A percentile compares a stretch with the other conserved stretches of the same genome.
phyloP scores from a whole-genome alignment of 257 asterid species.

The Salvia hispanica region DNA sequence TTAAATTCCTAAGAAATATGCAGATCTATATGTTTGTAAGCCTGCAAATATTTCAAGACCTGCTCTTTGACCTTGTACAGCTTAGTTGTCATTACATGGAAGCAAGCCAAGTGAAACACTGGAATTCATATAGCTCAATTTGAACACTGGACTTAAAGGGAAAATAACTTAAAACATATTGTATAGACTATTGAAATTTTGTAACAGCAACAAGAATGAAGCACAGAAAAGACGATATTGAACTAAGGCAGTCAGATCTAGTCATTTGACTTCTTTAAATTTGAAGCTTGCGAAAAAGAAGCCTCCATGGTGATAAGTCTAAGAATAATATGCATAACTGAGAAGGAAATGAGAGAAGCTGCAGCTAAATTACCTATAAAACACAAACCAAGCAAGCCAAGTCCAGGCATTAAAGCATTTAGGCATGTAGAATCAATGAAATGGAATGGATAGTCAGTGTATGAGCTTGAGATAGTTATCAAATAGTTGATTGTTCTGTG shows the following conservation, averaged over 20 bases:
- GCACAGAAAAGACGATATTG: neutral
- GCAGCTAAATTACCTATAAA: neutral
- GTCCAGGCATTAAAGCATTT: neutral
- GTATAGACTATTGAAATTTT: neutral
- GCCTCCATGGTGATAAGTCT: neutral
- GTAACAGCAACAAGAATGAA: neutral
- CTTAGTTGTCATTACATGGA: neutral
- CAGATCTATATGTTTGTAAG: neutral
- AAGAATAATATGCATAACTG: neutral
- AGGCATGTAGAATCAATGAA: neutral
- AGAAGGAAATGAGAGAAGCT: neutral
- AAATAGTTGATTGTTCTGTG: neutral
- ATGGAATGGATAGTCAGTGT: neutral
- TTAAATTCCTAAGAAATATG: neutral
- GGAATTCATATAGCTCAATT: neutral
- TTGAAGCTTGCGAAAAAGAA: neutral
- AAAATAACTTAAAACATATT: neutral
- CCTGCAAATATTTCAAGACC: slow-evolving; percentile 3
- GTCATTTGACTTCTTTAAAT: neutral
- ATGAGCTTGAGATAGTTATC: neutral
- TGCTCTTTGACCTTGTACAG: neutral
- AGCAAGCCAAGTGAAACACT: neutral
- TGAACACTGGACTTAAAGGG: neutral
- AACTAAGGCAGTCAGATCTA: neutral
- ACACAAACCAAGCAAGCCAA: too few relatives aligned